Conservation (phyloP, 305 asterid genomes). For the Fraxinus velutina region DNA sequence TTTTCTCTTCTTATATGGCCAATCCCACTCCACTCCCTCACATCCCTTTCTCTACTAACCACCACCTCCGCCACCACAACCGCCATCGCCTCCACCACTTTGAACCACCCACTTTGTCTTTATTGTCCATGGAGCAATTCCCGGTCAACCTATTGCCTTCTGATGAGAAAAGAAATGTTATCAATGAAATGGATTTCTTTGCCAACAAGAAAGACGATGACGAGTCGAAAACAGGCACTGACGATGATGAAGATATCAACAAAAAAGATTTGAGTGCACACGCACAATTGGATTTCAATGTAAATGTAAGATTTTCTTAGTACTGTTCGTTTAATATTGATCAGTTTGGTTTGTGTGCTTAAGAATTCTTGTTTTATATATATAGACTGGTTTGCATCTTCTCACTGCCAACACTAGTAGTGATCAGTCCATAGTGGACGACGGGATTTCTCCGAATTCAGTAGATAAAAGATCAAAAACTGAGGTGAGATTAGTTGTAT, state of each 20-base stretch:
- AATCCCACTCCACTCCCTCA: slow-evolving; percentile 7
- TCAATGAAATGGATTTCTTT: slow-evolving; percentile 76
- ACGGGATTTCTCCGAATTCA: slow-evolving; percentile 42
- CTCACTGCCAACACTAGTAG: slow-evolving; percentile 56
- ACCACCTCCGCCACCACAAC: background rate
- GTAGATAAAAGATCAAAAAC: slow-evolving; percentile 49
- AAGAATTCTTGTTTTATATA: background rate
- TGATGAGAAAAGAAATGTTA: slow-evolving; percentile 29
- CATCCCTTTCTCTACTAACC: background rate
- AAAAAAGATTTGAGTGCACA: slow-evolving; percentile 21
- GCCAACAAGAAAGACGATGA: slow-evolving; percentile 38
- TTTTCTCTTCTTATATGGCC: background rate
- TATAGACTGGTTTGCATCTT: slow-evolving; percentile 79
- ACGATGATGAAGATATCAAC: slow-evolving; percentile 11
- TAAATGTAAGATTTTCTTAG: slow-evolving; percentile 49
- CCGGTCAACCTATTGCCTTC: background rate
- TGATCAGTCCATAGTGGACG: slow-evolving; percentile 60
- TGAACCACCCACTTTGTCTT: background rate
- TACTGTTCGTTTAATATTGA: background rate
- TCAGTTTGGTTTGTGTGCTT: background rate
- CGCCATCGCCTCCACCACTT: background rate
- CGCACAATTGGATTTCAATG: slow-evolving; percentile 46
- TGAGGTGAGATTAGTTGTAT: slow-evolving; percentile 41
- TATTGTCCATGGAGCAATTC: background rate
- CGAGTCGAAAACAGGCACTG: slow-evolving; percentile 5